phyloP scores from a whole-genome alignment of 352 stramenopile genomes.

The Pythium biforme region DNA sequence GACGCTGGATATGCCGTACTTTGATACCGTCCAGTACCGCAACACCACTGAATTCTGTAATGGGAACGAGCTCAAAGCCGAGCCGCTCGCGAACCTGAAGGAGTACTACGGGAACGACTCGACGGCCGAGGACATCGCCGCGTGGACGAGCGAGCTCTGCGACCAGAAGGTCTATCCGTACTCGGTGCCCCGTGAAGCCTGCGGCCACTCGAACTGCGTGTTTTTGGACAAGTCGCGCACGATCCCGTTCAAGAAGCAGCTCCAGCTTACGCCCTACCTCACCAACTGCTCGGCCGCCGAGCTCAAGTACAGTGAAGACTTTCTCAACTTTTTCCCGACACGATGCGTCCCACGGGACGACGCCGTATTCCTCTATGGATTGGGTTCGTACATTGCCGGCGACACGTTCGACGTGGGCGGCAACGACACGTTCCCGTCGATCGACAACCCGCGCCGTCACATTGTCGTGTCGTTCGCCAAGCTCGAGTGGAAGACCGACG shows the following conservation, averaged over 20 bases:
- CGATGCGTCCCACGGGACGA: slow-evolving; percentile 25
- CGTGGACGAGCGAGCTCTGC: slow-evolving; percentile 20
- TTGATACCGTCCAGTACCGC: slow-evolving; percentile 27
- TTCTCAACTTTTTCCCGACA: slow-evolving; percentile 28
- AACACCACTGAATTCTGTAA: slow-evolving; percentile 29
- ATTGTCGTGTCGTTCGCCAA: slow-evolving; percentile 18
- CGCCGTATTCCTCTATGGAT: slow-evolving; percentile 34
- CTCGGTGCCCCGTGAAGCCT: slow-evolving; percentile 23
- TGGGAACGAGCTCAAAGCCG: slow-evolving; percentile 9
- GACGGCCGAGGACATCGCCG: background rate
- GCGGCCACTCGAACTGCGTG: slow-evolving; percentile 34
- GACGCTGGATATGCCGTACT: slow-evolving; percentile 37
- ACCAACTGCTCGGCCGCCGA: slow-evolving; percentile 33
- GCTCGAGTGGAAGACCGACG: slow-evolving; percentile 10
- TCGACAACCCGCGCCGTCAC: slow-evolving; percentile 5
- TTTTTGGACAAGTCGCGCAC: slow-evolving; percentile 38
- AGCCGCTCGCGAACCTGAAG: background rate
- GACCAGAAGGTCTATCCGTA: slow-evolving; percentile 36
- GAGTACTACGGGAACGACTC: background rate
- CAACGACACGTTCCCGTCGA: background rate
- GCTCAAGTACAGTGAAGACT: slow-evolving; percentile 38
- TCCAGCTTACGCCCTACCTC: slow-evolving; percentile 36
- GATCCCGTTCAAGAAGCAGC: slow-evolving; percentile 34
- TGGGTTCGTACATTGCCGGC: slow-evolving; percentile 26
- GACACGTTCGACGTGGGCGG: slow-evolving; percentile 17